Evolutionary conservation across 2,329 filamentous ascomycete genomes (phyloP).

Genomic region (Fusarium lateritium): DNA sequence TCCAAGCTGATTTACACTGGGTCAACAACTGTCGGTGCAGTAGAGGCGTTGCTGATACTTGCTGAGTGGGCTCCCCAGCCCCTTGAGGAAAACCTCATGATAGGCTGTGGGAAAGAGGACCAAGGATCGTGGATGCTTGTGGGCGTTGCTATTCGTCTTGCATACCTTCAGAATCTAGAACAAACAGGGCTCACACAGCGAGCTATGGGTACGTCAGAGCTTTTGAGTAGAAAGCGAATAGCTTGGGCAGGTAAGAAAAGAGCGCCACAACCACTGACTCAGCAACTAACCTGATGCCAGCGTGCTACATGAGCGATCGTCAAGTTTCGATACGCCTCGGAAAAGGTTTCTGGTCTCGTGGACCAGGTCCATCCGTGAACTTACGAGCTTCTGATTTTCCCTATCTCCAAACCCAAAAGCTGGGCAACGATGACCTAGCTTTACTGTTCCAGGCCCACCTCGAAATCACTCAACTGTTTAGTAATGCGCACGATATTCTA

Average conservation of each 20-base stretch:
- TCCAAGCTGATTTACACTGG: slow-evolving; percentile 76
- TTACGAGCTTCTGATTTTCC: slow-evolving; percentile 77
- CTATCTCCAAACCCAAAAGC: slow-evolving; percentile 70
- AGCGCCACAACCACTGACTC: background rate
- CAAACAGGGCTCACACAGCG: slow-evolving; percentile 76
- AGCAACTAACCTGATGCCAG: slow-evolving; percentile 39
- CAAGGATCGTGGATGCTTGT: slow-evolving; percentile 85
- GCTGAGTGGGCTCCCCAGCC: slow-evolving; percentile 82
- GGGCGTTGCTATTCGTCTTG: slow-evolving; percentile 77
- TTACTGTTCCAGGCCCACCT: slow-evolving; percentile 79
- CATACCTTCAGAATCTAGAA: slow-evolving; percentile 79
- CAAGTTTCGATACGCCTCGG: slow-evolving; percentile 80
- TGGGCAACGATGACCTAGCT: slow-evolving; percentile 76
- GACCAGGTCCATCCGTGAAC: slow-evolving; percentile 76
- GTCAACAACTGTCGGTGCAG: slow-evolving; percentile 77
- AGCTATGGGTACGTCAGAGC: slow-evolving; percentile 69
- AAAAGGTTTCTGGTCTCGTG: slow-evolving; percentile 81
- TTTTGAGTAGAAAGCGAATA: slow-evolving; percentile 74
- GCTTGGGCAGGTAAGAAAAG: slow-evolving; percentile 71
- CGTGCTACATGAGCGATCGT: slow-evolving; percentile 76
- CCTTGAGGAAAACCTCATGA: slow-evolving; percentile 71
- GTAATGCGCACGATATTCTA: slow-evolving; percentile 80
- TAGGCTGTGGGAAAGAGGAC: slow-evolving; percentile 81
- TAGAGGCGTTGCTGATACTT: slow-evolving; percentile 78
- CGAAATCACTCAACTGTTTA: slow-evolving; percentile 79